Percentiles rank a stretch among this genome's conserved stretches.
Evolutionary conservation across 2,329 filamentous ascomycete species (phyloP).

Genomic region (Scorias spongiosa): DNA sequence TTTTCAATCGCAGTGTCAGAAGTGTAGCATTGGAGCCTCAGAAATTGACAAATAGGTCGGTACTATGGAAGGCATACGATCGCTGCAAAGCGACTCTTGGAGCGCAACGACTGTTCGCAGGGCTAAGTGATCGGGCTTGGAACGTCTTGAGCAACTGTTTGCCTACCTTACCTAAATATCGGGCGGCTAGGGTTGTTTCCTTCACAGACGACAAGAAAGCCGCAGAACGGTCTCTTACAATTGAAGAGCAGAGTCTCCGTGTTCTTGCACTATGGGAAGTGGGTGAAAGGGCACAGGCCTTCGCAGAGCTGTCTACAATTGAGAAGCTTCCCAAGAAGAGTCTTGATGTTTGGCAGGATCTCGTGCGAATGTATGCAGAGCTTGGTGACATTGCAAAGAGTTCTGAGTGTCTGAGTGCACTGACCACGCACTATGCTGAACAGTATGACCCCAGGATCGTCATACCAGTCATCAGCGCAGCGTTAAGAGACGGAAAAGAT

Average conservation of each 20-base stretch:
- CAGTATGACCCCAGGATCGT: constrained; percentile 40
- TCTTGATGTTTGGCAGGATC: constrained; percentile 18
- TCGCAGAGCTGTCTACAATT: constrained; percentile 11
- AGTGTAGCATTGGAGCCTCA: constrained; percentile 2
- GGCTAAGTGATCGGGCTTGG: constrained; percentile 16
- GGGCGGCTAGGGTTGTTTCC: constrained; percentile 10
- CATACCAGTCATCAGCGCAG: constrained; percentile 55
- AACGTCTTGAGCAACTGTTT: constrained; percentile 20
- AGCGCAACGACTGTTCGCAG: constrained; percentile 9
- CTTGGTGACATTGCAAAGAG: constrained; percentile 42
- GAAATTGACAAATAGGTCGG: constrained; percentile 1
- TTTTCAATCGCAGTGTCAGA: constrained; percentile 4
- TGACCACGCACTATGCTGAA: constrained; percentile 38
- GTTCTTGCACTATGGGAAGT: constrained; percentile 17
- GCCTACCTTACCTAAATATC: constrained; percentile 6
- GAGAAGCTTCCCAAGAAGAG: constrained; percentile 19
- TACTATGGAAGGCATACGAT: constrained; percentile 20
- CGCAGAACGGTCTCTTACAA: constrained; percentile 7
- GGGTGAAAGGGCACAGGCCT: constrained; percentile 5
- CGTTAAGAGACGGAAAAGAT: constrained; percentile 38
- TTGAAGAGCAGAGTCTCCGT: constrained; percentile 11
- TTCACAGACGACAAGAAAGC: constrained; percentile 18
- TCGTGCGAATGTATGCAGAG: constrained; percentile 54
- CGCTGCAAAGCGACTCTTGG: constrained; percentile 10
- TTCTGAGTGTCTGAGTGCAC: constrained; percentile 42